These are phyloP conservation scores for Borealophlyctis nickersoniae DNA, from an alignment of 192 early-diverging fungal genomes.

Conservation along the genomic window DNA sequence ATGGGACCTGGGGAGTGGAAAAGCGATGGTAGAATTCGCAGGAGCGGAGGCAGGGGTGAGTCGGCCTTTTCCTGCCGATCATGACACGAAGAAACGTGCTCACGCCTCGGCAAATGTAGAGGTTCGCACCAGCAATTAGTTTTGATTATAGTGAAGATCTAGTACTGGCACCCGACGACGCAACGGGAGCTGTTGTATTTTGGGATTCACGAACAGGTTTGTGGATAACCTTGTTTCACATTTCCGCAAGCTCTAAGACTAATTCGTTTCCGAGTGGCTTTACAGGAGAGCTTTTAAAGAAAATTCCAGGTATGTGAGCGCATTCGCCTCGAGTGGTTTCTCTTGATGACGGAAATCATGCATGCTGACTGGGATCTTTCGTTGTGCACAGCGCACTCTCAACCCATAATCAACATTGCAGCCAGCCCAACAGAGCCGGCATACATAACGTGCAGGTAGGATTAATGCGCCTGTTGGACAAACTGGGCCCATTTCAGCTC, in stretches of 20 bases:
- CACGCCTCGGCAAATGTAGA: slow-evolving; percentile 1
- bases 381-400: background rate
- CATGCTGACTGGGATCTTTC: background rate
- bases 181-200: slow-evolving; percentile 16
- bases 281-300: slow-evolving; percentile 10
- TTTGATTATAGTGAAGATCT: slow-evolving; percentile 38
- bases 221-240: background rate
- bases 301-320: slow-evolving; percentile 25
- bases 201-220: slow-evolving; percentile 36
- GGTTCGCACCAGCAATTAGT: slow-evolving; percentile 17
- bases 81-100: background rate
- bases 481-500: background rate
- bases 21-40: slow-evolving; percentile 66
- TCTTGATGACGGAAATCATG: background rate
- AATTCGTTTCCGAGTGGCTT: background rate
- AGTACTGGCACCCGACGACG: slow-evolving; percentile 27
- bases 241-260: background rate
- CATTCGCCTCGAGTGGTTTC: too few species aligned
- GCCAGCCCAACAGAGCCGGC: slow-evolving; percentile 21
- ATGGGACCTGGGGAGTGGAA: slow-evolving; percentile 81
- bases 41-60: slow-evolving; percentile 58
- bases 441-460: slow-evolving; percentile 25
- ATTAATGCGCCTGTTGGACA: background rate
- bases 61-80: background rate
- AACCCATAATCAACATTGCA: slow-evolving; percentile 21